Evolutionary conservation across 768 basidiomycete species (phyloP).

Genomic region (Dacryopinax primogenitus): DNA sequence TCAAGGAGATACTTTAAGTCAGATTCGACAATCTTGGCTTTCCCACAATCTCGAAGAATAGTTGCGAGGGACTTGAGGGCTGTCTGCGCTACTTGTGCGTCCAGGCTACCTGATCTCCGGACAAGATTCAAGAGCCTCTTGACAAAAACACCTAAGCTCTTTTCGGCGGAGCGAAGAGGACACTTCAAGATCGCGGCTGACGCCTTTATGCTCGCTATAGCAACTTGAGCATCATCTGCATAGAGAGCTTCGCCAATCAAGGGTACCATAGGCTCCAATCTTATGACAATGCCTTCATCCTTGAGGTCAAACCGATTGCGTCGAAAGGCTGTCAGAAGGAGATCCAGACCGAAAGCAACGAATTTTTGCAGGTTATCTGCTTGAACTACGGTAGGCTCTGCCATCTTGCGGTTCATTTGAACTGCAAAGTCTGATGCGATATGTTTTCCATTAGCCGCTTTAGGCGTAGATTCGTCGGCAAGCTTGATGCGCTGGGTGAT

Average conservation of each 20-base stretch:
- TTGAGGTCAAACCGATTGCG: conserved; percentile 77
- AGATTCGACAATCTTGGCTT: conserved; percentile 72
- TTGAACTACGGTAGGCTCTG: conserved; percentile 51
- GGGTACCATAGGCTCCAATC: conserved; percentile 74
- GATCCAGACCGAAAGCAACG: conserved; percentile 79
- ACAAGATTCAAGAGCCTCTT: conserved; percentile 74
- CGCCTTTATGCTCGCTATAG: conserved; percentile 63
- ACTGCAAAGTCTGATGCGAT: conserved; percentile 51
- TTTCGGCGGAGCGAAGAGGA: conserved; percentile 60
- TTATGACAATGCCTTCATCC: conserved; percentile 57
- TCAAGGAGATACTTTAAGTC: conserved; percentile 80
- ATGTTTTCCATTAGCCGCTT: conserved; percentile 25
- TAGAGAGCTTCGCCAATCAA: conserved; percentile 88
- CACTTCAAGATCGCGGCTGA: conserved; percentile 71
- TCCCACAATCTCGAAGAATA: conserved; percentile 78
- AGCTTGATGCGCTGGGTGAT: conserved; percentile 85
- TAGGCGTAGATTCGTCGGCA: conserved; percentile 42
- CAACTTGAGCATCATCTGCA: conserved; percentile 60
- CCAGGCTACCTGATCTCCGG: conserved; percentile 68
- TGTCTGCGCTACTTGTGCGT: conserved; percentile 78
- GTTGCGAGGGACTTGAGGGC: conserved; percentile 76
- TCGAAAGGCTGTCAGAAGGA: conserved; percentile 77
- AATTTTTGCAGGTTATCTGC: conserved; percentile 69
- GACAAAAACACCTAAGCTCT: conserved; percentile 69
- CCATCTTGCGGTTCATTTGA: conserved; percentile 57